phyloP scores from a whole-genome alignment of 2,329 filamentous ascomycete genomes.

The Colletotrichum chlorophyti region DNA sequence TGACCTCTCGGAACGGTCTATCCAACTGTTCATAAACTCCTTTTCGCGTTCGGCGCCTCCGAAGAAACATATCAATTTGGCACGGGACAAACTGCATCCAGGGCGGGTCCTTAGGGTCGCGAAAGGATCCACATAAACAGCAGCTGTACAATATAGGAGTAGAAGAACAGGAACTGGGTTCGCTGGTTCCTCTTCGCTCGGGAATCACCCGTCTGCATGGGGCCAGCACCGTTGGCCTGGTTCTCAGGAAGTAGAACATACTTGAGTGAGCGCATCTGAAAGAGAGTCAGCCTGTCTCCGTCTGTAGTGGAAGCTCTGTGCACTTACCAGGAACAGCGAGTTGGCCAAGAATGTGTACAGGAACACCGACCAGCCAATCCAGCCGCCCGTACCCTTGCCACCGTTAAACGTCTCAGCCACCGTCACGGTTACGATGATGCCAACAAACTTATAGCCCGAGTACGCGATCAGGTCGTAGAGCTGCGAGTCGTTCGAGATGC shows the following conservation, averaged over 20 bases:
- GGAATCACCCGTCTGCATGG: constrained; percentile 71
- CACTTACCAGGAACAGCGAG: constrained; percentile 87
- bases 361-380: constrained; percentile 89
- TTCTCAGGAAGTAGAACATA: constrained; percentile 94
- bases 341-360: constrained; percentile 92
- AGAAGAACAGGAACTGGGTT: constrained; percentile 91
- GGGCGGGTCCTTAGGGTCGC: constrained; percentile 41
- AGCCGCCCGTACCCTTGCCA: constrained; percentile 83
- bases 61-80: background rate
- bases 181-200: constrained; percentile 85
- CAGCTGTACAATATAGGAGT: constrained; percentile 93
- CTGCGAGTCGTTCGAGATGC: constrained; percentile 93
- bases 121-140: constrained; percentile 87
- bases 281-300: constrained; percentile 27
- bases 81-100: background rate
- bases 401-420: constrained; percentile 79
- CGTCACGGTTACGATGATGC: constrained; percentile 89
- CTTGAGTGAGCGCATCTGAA: constrained; percentile 87
- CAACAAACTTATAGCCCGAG: constrained; percentile 98
- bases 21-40: background rate
- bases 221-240: constrained; percentile 67
- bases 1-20: background rate
- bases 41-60: background rate
- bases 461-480: constrained; percentile 94
- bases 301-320: background rate